These are phyloP conservation scores for Colletotrichum noveboracense DNA, from an alignment of 2,329 filamentous ascomycete genomes.

Conservation along the genomic window DNA sequence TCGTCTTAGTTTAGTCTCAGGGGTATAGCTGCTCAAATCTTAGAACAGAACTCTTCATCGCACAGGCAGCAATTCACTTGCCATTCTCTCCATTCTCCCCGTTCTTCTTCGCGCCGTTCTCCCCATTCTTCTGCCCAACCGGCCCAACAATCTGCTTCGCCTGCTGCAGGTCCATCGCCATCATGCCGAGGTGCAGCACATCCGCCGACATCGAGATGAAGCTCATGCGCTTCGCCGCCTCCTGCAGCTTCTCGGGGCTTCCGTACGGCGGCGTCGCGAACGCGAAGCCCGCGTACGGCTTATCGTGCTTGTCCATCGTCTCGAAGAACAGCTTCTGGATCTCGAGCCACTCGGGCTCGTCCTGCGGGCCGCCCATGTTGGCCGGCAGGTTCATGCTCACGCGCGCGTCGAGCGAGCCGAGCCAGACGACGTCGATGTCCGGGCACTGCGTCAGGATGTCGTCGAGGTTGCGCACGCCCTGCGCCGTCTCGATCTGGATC, in stretches of 20 bases:
- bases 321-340: constrained; percentile 40
- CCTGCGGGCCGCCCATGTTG: constrained; percentile 30
- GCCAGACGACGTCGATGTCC: constrained; percentile 53
- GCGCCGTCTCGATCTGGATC: constrained; percentile 51
- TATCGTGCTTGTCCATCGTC: constrained; percentile 51
- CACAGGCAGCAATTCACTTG: neutral
- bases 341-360: constrained; percentile 47
- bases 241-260: constrained; percentile 26
- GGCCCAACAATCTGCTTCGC: neutral
- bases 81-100: neutral
- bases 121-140: neutral
- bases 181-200: constrained; percentile 25
- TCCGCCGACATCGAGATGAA: constrained; percentile 27
- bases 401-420: constrained; percentile 48
- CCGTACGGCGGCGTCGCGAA: constrained; percentile 30
- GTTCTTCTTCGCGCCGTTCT: neutral
- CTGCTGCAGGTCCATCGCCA: constrained; percentile 25
- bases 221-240: constrained; percentile 30
- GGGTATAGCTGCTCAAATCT: neutral
- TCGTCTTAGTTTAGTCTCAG: neutral
- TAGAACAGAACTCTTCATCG: neutral
- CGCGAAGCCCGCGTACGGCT: constrained; percentile 41
- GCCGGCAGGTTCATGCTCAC: constrained; percentile 47
- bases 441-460: constrained; percentile 50
- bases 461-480: constrained; percentile 52